Evolutionary conservation across 1,284 basidiomycete species (phyloP).

Genomic region (Spongiforma sp.): DNA sequence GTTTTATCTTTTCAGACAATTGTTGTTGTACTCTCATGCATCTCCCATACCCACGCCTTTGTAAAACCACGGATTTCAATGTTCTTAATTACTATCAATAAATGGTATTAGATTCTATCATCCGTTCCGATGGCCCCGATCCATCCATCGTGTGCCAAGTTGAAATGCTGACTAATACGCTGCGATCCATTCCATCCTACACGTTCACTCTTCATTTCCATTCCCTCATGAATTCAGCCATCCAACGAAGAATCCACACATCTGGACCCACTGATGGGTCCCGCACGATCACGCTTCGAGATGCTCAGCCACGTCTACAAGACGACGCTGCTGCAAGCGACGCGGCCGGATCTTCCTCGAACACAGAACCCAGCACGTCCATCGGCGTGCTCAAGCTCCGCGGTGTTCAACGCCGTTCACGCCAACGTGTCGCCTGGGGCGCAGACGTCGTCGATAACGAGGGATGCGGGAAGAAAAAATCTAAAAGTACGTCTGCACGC

Average conservation of each 20-base stretch:
- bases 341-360: conserved; percentile 27
- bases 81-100: conserved; percentile 21
- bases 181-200: neutral
- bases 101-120: conserved; percentile 19
- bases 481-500: conserved; percentile 70
- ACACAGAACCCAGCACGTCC: conserved; percentile 13
- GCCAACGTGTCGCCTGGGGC: conserved; percentile 71
- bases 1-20: conserved; percentile 28
- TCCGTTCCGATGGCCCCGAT: too few relatives aligned
- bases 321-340: conserved; percentile 18
- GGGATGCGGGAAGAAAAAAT: conserved; percentile 77
- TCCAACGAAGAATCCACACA: conserved; percentile 32
- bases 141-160: neutral
- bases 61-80: conserved; percentile 29
- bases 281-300: conserved; percentile 50
- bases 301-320: conserved; percentile 42
- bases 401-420: conserved; percentile 48
- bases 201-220: neutral
- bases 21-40: conserved; percentile 28
- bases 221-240: conserved; percentile 29
- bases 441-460: conserved; percentile 89
- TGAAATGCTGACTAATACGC: conserved; percentile 26
- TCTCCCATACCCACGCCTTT: conserved; percentile 29
- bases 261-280: conserved; percentile 51
- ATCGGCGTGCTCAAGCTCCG: conserved; percentile 61